A percentile compares a stretch with the other conserved stretches of the same genome.
Conservation (phyloP, 2,329 filamentous ascomycete species). For the Albophoma yamanashiensis region DNA sequence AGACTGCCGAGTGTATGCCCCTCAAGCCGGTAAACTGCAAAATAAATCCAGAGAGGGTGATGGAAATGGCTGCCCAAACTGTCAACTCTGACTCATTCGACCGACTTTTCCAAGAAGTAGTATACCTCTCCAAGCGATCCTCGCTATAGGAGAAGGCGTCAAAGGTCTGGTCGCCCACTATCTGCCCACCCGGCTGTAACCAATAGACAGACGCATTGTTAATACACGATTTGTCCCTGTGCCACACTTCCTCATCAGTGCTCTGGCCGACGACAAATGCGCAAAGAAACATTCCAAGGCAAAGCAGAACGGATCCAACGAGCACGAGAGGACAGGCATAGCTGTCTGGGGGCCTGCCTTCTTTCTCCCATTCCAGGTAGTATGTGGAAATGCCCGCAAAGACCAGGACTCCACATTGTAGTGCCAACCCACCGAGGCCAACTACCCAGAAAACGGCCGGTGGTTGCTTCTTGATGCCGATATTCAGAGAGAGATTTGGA, state of each 20-base stretch:
- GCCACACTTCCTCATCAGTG: neutral
- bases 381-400: neutral
- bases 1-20: neutral
- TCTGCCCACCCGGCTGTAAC: neutral
- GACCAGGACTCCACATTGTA: neutral
- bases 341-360: neutral
- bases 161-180: neutral
- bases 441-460: neutral
- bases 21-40: neutral
- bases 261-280: neutral
- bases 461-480: neutral
- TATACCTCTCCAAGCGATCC: neutral
- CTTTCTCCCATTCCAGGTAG: neutral
- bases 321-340: neutral
- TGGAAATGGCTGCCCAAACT: neutral
- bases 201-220: neutral
- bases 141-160: neutral
- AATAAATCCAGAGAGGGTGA: neutral
- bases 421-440: neutral
- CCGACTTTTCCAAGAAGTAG: neutral
- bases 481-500: neutral
- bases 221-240: neutral
- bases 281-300: neutral
- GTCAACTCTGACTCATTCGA: neutral
- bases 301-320: neutral